Conservation (phyloP, 106 monocot genomes). For the Chionographis japonica region DNA sequence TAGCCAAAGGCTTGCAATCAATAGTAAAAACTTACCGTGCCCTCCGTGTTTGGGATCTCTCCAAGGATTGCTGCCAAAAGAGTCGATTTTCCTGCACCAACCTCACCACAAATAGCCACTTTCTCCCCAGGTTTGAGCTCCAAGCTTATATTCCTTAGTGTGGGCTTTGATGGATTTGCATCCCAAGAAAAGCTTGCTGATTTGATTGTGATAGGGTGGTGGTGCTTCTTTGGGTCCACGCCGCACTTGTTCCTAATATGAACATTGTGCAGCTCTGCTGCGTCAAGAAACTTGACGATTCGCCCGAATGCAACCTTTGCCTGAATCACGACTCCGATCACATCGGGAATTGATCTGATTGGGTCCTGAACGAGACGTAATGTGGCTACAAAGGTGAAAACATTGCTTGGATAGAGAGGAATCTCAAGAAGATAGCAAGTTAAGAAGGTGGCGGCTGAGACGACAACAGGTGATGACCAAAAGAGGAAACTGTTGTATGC, state of each 20-base stretch:
- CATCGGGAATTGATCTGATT: conserved; percentile 71
- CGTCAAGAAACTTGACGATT: conserved; percentile 60
- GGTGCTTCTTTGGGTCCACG: background rate
- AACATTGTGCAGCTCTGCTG: conserved; percentile 46
- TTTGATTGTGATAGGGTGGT: conserved; percentile 27
- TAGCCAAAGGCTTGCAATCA: too few relatives aligned
- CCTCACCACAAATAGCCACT: conserved; percentile 90
- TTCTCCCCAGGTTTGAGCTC: conserved; percentile 54
- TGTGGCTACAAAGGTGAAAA: conserved; percentile 91
- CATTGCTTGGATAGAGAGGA: conserved; percentile 64
- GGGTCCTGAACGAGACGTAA: conserved; percentile 84
- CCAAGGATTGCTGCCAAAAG: conserved; percentile 82
- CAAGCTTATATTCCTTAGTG: conserved; percentile 51
- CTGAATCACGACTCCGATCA: conserved; percentile 67
- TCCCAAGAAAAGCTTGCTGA: conserved; percentile 74
- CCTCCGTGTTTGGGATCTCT: conserved; percentile 60
- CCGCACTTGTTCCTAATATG: conserved; percentile 21
- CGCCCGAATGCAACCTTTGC: conserved; percentile 60
- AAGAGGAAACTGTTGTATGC: conserved; percentile 70
- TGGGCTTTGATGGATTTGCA: conserved; percentile 22
- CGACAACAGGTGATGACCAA: conserved; percentile 82
- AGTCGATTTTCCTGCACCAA: conserved; percentile 92
- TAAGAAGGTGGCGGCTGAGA: conserved; percentile 75
- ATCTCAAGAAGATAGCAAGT: conserved; percentile 58
- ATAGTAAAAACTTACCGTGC: conserved; percentile 40